Percentiles rank a stretch among this genome's conserved stretches.
phyloP scores from a whole-genome alignment of 805 yeast species.

The Saccharomycopsis javanensis region DNA sequence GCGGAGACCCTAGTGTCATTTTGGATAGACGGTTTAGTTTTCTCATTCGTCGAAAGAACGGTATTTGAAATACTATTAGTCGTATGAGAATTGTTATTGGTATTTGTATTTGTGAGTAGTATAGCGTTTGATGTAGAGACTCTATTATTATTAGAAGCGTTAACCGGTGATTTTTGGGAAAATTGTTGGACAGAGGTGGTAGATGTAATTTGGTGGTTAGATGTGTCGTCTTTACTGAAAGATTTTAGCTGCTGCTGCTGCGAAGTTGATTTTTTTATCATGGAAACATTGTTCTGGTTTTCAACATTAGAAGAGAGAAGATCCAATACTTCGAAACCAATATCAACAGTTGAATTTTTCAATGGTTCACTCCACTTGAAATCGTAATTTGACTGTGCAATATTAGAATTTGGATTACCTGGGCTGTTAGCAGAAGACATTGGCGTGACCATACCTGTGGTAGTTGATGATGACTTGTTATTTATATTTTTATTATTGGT shows the following conservation, averaged over 20 bases:
- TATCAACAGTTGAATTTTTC: background rate
- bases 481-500: background rate
- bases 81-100: background rate
- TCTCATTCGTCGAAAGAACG: background rate
- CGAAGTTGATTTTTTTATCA: background rate
- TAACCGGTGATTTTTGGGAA: no score
- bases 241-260: background rate
- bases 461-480: background rate
- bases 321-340: slow-evolving; percentile 14
- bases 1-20: background rate
- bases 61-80: background rate
- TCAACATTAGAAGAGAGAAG: background rate
- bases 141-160: background rate
- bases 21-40: background rate
- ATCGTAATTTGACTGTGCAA: background rate
- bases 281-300: background rate
- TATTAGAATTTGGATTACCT: background rate
- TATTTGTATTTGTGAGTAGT: background rate
- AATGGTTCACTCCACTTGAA: background rate
- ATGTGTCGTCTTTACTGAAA: background rate
- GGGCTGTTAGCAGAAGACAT: slow-evolving; percentile 14
- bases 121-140: background rate
- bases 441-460: slow-evolving; percentile 10
- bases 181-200: no score
- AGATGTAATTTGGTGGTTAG: no score